phyloP scores from a whole-genome alignment of 2,329 filamentous ascomycete genomes.

The Cladophialophora immunda region DNA sequence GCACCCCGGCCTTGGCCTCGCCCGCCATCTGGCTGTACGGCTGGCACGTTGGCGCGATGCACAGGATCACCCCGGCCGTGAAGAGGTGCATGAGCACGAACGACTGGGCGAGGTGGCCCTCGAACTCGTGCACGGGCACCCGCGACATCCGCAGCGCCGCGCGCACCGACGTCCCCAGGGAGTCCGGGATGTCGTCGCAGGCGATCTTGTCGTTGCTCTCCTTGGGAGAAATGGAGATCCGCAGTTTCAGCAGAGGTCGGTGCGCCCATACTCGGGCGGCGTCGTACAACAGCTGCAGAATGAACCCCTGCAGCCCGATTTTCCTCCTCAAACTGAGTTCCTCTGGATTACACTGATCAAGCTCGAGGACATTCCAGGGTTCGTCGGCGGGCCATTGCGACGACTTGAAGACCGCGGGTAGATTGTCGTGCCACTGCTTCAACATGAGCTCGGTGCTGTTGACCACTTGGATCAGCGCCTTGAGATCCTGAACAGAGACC shows the following conservation, averaged over 20 bases:
- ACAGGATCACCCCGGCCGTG: slow-evolving; percentile 42
- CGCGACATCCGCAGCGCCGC: slow-evolving; percentile 45
- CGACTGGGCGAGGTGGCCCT: slow-evolving; percentile 42
- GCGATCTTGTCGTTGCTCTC: slow-evolving; percentile 19
- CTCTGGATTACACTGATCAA: slow-evolving; percentile 15
- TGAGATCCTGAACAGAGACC: slow-evolving; percentile 25
- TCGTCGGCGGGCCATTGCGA: slow-evolving; percentile 18
- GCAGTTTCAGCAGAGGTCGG: slow-evolving; percentile 42
- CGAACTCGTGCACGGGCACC: slow-evolving; percentile 42
- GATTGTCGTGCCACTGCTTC: slow-evolving; percentile 23
- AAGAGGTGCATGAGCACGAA: slow-evolving; percentile 40
- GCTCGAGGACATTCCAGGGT: slow-evolving; percentile 26
- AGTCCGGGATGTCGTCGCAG: slow-evolving; percentile 22
- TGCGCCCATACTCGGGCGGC: slow-evolving; percentile 40
- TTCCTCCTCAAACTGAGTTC: slow-evolving; percentile 19
- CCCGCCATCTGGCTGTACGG: slow-evolving; percentile 43
- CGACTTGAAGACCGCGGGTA: slow-evolving; percentile 25
- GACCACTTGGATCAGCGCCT: slow-evolving; percentile 24
- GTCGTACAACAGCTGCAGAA: slow-evolving; percentile 43
- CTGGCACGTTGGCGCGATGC: slow-evolving; percentile 44
- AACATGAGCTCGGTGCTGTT: slow-evolving; percentile 28
- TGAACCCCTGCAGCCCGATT: slow-evolving; percentile 36
- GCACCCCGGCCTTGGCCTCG: slow-evolving; percentile 45
- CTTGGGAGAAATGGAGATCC: slow-evolving; percentile 18
- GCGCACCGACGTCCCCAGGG: slow-evolving; percentile 36